Evolutionary conservation across 169 alveolate genomes (phyloP).

Genomic region (Plasmodium ovale): DNA sequence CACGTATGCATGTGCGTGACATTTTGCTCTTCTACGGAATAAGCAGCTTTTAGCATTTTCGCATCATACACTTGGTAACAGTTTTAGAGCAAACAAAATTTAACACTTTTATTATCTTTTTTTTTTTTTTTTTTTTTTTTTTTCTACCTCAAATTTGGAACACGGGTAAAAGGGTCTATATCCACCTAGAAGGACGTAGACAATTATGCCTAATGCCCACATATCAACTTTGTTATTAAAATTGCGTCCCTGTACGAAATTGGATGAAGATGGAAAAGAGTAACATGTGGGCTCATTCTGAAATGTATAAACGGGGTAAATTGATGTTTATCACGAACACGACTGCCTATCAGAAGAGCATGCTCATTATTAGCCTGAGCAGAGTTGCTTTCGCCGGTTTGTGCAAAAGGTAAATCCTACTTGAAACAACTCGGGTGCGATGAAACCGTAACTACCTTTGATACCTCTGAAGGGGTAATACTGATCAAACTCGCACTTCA

Average conservation of each 20-base stretch:
- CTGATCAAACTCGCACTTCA: conserved; percentile 42
- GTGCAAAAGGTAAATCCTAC: conserved; percentile 26
- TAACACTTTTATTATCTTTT: too few relatives aligned
- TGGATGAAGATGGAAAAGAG: neutral
- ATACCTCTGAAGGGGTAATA: conserved; percentile 73
- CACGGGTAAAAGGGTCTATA: conserved; percentile 81
- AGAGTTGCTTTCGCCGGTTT: neutral
- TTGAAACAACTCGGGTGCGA: conserved; percentile 80
- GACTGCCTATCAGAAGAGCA: too few relatives aligned
- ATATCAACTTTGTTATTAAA: conserved; percentile 77
- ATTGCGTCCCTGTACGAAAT: conserved; percentile 42
- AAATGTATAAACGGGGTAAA: neutral
- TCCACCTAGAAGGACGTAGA: conserved; percentile 77
- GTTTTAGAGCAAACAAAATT: too few relatives aligned
- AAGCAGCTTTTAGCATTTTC: too few relatives aligned
- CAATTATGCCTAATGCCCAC: conserved; percentile 81
- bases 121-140: neutral
- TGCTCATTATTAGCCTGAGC: too few relatives aligned
- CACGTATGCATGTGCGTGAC: too few relatives aligned
- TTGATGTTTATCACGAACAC: neutral
- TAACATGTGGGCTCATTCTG: neutral
- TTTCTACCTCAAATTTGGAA: conserved; percentile 56
- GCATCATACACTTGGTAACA: too few relatives aligned
- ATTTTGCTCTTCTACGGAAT: too few relatives aligned
- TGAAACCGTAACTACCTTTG: conserved; percentile 79